Conservation (phyloP, 2,329 filamentous ascomycete species). For the Botrytis sinoallii region DNA sequence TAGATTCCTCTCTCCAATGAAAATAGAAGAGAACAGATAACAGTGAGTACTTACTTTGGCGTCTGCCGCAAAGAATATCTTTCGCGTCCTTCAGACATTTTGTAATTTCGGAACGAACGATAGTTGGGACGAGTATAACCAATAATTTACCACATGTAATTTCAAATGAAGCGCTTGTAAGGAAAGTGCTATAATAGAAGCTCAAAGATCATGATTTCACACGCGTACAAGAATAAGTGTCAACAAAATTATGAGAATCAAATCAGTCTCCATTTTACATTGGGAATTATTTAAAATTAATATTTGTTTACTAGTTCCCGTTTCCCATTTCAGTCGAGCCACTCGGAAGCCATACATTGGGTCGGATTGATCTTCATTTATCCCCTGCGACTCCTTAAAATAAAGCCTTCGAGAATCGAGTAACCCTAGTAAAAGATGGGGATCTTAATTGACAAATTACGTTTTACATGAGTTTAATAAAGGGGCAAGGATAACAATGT, state of each 20-base stretch:
- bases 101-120: constrained; percentile 7
- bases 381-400: background rate
- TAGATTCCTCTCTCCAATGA: constrained; percentile 1
- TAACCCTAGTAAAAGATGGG: background rate
- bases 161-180: background rate
- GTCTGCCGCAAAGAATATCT: constrained; percentile 38
- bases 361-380: background rate
- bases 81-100: constrained; percentile 38
- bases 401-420: background rate
- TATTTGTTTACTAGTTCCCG: background rate
- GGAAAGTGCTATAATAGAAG: constrained; percentile 1
- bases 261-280: background rate
- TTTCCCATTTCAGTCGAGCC: background rate
- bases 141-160: background rate
- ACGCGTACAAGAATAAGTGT: background rate
- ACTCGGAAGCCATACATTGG: constrained; percentile 5
- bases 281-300: constrained; percentile 8
- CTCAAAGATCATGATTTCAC: constrained; percentile 2
- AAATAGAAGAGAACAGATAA: background rate
- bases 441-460: background rate
- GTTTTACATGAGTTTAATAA: background rate
- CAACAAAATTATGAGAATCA: background rate
- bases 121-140: background rate
- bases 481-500: background rate
- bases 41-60: constrained; percentile 34